Evolutionary conservation across 257 asterid species (phyloP).

Genomic region (Jasminum sambac): DNA sequence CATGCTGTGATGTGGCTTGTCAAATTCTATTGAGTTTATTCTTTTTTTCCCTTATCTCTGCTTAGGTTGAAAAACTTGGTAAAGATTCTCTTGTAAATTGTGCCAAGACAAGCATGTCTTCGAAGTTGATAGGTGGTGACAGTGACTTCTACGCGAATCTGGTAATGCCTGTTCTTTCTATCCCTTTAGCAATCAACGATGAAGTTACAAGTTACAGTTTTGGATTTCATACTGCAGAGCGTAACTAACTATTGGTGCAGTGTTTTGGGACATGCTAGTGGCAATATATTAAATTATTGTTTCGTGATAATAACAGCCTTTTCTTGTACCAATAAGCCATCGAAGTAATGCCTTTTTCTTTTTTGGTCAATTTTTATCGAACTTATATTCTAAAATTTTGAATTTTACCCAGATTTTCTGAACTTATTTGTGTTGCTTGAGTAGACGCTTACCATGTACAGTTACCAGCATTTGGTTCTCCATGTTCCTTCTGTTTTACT

Average conservation of each 20-base stretch:
- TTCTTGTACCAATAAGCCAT: neutral
- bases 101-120: constrained; percentile 99
- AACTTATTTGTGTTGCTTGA: too few relatives aligned
- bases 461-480: neutral
- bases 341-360: neutral
- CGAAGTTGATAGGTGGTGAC: constrained; percentile 83
- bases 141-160: constrained; percentile 85
- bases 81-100: constrained; percentile 82
- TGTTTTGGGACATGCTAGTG: neutral
- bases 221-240: neutral
- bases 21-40: constrained; percentile 21
- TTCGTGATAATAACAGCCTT: neutral
- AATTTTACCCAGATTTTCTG: neutral
- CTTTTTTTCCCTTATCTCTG: constrained; percentile 5
- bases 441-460: neutral
- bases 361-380: neutral
- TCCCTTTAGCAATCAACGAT: constrained; percentile 5
- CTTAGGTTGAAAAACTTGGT: constrained; percentile 91
- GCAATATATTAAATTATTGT: neutral
- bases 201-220: neutral
- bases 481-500: neutral
- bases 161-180: constrained; percentile 39
- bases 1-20: neutral
- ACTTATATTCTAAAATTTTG: neutral
- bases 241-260: neutral